Evolutionary conservation across 768 basidiomycete species (phyloP), one percentile per base, ranked within the genome.

Genomic region (Lanmaoa pseudosensibilis): DNA sequence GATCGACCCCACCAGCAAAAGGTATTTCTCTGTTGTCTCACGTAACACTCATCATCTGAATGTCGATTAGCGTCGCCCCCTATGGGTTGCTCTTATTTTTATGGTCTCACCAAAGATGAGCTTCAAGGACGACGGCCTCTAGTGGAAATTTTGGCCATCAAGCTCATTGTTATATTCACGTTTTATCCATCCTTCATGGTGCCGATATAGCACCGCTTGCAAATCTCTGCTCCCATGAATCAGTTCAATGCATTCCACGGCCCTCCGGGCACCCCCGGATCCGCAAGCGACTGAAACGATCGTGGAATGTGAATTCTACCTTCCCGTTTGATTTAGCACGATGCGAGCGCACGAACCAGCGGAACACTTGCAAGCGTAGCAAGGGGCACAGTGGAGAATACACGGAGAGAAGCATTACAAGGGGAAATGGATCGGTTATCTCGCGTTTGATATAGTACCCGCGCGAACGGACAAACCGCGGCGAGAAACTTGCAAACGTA

Each of bases 31-130:
- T 37, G 3, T 45, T 36, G 11, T 34, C 27, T 39, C 33, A 5
- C 25, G 7, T 30, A 11, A 11, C 15, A 19, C 4, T 15, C 16
- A 3, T 19, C 5, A n/a, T 33, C 50, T 59, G n/a, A 52, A 52
- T 30, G 12, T 44, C 16, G 32, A 44, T 33, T 43, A 91, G 89
- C 64, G 67, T 95, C 38, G 93, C 94, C 2, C 78, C 95, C 2
- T 95, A 96, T 64, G 94, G 92, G 9, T 76, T 97, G 8, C 65
- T 95, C 13, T 62, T 93, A 13, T n/a, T 93, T 94, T 72, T 95
- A 95, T 66, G 86, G 82, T 21, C 77, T 96, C 43, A 91, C 85
- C 48, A 82, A 85, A 55, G 85, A 89, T n/a, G 93, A 94, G 62
- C 81, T 96, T n/a, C 74, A 65, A 52, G 90, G 87, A 34, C 80